A percentile compares a stretch with the other conserved stretches of the same genome.
Evolutionary conservation across 2,329 filamentous ascomycete species (phyloP).

Genomic region (Mariannaea elegans): DNA sequence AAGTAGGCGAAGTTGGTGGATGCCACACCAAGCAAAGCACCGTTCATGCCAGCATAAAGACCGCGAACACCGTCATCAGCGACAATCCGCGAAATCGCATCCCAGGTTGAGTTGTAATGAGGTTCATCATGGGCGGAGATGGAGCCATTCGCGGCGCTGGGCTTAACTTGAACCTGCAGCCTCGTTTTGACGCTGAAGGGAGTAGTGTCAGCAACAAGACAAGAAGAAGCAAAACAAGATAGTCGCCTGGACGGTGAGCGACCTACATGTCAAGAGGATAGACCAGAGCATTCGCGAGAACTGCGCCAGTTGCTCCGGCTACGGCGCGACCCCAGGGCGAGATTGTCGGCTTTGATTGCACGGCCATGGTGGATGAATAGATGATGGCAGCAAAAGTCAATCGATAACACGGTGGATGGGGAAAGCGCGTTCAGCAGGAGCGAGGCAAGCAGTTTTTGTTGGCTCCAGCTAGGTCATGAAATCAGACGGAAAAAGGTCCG

Average conservation of each 20-base stretch:
- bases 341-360: conserved; percentile 73
- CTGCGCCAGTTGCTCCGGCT: conserved; percentile 90
- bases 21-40: conserved; percentile 88
- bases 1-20: conserved; percentile 99
- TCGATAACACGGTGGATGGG: not conserved
- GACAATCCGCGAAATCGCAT: conserved; percentile 87
- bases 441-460: not conserved
- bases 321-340: conserved; percentile 94
- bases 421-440: not conserved
- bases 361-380: conserved; percentile 57
- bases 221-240: too few species aligned
- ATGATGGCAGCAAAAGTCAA: not conserved
- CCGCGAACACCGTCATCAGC: conserved; percentile 81
- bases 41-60: conserved; percentile 88
- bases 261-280: conserved; percentile 96
- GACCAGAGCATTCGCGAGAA: conserved; percentile 92
- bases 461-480: conserved; percentile 23
- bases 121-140: conserved; percentile 58
- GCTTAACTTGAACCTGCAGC: conserved; percentile 86
- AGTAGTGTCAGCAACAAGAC: not conserved
- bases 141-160: conserved; percentile 63
- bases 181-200: conserved; percentile 86
- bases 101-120: conserved; percentile 87
- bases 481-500: conserved; percentile 15
- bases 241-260: not conserved